These are phyloP conservation scores for Ajuga reptans DNA, from an alignment of 305 asterid genomes.

Conservation along the genomic window DNA sequence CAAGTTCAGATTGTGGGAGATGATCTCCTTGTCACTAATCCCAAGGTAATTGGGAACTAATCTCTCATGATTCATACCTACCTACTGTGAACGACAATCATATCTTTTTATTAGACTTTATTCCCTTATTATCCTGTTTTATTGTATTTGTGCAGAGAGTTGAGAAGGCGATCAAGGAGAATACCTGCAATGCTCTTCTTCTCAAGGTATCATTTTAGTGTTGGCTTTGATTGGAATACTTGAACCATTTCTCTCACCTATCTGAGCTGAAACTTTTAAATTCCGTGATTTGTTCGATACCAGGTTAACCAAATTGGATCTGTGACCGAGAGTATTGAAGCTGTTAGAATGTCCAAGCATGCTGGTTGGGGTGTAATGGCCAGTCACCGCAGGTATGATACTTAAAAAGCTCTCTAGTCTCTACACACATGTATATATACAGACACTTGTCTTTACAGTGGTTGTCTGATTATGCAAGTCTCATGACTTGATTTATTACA, in stretches of 20 bases:
- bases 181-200: constrained; percentile 88
- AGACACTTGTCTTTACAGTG: background rate
- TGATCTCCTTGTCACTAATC: constrained; percentile 58
- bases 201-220: constrained; percentile 50
- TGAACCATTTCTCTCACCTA: background rate
- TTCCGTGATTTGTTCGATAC: background rate
- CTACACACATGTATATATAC: background rate
- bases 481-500: background rate
- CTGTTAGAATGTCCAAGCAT: constrained; percentile 81
- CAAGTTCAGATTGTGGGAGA: constrained; percentile 75
- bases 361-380: constrained; percentile 99
- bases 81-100: background rate
- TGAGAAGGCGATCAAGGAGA: constrained; percentile 76
- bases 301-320: constrained; percentile 94
- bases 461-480: background rate
- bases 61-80: background rate
- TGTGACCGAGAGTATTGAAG: constrained; percentile 90
- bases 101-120: background rate
- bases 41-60: constrained; percentile 35
- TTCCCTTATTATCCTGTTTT: background rate
- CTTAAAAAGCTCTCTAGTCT: background rate
- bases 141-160: constrained; percentile 47
- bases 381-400: constrained; percentile 74
- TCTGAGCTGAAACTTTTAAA: background rate
- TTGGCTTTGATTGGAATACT: background rate